Evolutionary conservation across 78 protist genomes (phyloP).

Genomic region (Dictyostelium brefeldianum): DNA sequence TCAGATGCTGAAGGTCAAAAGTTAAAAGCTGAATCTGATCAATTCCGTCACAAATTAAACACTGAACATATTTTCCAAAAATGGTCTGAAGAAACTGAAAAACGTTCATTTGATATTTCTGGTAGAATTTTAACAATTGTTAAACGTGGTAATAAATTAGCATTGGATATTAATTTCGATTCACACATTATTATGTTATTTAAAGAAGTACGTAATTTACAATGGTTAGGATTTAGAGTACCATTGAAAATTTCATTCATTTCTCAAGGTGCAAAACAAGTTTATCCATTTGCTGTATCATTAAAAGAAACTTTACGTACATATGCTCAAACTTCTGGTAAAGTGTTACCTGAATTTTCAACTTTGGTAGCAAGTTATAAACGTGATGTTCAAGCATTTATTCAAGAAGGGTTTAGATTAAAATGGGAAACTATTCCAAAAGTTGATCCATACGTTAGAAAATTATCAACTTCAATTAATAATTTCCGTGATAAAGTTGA

Average conservation of each 20-base stretch:
- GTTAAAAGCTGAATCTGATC: constrained; percentile 81
- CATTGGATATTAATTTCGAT: constrained; percentile 92
- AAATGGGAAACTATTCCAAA: constrained; percentile 75
- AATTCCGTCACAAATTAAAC: constrained; percentile 85
- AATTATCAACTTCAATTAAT: constrained; percentile 54
- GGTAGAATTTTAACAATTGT: constrained; percentile 87
- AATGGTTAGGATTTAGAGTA: constrained; percentile 86
- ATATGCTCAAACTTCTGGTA: constrained; percentile 77
- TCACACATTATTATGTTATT: constrained; percentile 76
- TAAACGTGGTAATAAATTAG: constrained; percentile 51
- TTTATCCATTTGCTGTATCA: constrained; percentile 90
- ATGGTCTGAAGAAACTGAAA: constrained; percentile 84
- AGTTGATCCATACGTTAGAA: constrained; percentile 75
- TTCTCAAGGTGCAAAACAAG: constrained; percentile 77
- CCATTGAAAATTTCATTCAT: constrained; percentile 67
- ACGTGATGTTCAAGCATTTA: constrained; percentile 70
- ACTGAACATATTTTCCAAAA: constrained; percentile 79
- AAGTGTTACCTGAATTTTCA: constrained; percentile 28
- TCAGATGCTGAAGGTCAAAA: constrained; percentile 90
- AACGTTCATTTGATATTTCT: constrained; percentile 50
- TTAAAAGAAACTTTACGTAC: constrained; percentile 86
- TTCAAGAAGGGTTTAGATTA: constrained; percentile 85
- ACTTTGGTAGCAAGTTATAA: constrained; percentile 89
- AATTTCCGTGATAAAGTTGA: constrained; percentile 83
- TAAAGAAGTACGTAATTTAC: constrained; percentile 92